Percentiles rank a stretch among this genome's conserved stretches.
phyloP scores from a whole-genome alignment of 345 rosid genomes.

The Triadica sebifera region DNA sequence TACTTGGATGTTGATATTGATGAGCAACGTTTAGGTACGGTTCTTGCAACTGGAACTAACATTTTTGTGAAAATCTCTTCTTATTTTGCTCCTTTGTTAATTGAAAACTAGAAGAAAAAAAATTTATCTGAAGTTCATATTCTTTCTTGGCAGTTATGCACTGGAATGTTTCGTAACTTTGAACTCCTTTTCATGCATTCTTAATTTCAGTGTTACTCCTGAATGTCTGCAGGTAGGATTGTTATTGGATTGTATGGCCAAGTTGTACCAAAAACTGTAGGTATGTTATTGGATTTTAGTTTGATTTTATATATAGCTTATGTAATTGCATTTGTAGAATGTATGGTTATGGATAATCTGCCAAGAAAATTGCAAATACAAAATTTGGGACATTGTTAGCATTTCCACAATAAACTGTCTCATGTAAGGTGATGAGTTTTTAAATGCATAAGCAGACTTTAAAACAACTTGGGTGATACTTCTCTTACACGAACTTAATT shows the following conservation, averaged over 20 bases:
- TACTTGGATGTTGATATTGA: conserved; percentile 92
- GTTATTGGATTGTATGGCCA: conserved; percentile 87
- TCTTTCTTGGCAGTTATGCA: not conserved
- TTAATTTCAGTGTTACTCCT: not conserved
- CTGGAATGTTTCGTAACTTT: not conserved
- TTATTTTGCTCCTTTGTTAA: not conserved
- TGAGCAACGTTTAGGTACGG: conserved; percentile 72
- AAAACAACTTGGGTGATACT: not conserved
- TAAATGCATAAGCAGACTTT: not conserved
- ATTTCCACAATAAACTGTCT: not conserved
- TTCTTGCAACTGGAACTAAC: not conserved
- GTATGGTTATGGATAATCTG: not conserved
- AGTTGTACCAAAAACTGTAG: conserved; percentile 90
- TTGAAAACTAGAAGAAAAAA: not conserved
- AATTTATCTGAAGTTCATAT: not conserved
- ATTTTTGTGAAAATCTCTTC: not conserved
- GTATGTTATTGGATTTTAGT: conserved; percentile 42
- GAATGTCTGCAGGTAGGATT: conserved; percentile 75
- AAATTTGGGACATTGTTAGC: not conserved
- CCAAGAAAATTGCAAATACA: not conserved
- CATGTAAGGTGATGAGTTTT: not conserved
- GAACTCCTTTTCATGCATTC: conserved; percentile 14
- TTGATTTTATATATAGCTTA: not conserved
- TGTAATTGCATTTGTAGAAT: not conserved
- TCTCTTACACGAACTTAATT: not conserved